Base-by-base conservation (phyloP, 1,139 yeast genomes). In the Zygosaccharomyces sapae region DNA sequence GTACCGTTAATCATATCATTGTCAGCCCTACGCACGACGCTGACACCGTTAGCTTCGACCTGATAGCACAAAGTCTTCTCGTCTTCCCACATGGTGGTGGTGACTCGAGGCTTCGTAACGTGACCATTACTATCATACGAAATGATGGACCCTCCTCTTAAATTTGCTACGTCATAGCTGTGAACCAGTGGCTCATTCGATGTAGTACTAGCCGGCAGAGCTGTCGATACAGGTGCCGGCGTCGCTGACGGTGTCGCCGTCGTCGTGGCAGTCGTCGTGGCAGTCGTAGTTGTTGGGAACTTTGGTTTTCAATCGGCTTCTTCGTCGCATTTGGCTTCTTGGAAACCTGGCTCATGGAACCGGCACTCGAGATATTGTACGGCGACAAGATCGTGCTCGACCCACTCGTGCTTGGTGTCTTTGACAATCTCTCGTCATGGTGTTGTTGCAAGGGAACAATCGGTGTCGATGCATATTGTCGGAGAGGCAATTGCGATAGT, bases 61-160 rank as follows among this genome's bases (percentile, higher is more conserved):
- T 90, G 97, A 70, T 89, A 90, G 66, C 97, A 92, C 45, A 89
- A 70, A 0, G 97, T 90, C 58, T 88, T 86, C 63, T 90, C 97
- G 65, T 90, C 97, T 67, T 90, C 97, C 97, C 97, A 90, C 81
- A 88, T 80, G 7, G 97, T 88, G 20, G 97, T 89, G 45, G 96
- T 87, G 54, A 90, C 94, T 56, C 94, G 75, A 22, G 96, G 97
- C 38, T 57, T 52, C 5, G 49, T 45, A 38, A 46, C 39, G 41
- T 45, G 46, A 16, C 51, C 51, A 12, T 41, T 46, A 10, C 33
- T 34, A 20, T 45, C 48, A 35, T 38, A 45, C 16, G 48, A 35
- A 10, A 40, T 35, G 40, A 46, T 46, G 30, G 49, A 37, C 20
- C 30, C 38, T 4, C 49, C 38, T 20, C 27, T 48, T 25, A 47